Percentiles rank a stretch among this genome's conserved stretches.
phyloP scores from a whole-genome alignment of 768 basidiomycete genomes.

The Cubamyces sp. region DNA sequence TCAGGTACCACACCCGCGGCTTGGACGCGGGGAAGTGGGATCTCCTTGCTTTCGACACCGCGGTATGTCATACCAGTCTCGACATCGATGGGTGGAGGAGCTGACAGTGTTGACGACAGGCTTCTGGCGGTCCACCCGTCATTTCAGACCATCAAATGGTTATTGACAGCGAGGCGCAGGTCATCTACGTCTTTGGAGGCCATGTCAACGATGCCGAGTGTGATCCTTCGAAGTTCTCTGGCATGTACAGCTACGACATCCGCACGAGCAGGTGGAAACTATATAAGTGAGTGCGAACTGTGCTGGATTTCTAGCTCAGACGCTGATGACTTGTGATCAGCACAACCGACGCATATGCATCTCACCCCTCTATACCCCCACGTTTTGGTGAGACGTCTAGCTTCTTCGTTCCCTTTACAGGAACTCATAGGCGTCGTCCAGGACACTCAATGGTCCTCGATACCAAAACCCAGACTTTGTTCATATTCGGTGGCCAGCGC shows the following conservation, averaged over 20 bases:
- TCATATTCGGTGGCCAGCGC: conserved; percentile 76
- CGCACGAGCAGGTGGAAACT: conserved; percentile 66
- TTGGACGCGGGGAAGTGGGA: conserved; percentile 72
- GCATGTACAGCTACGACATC: conserved; percentile 74
- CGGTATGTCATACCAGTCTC: conserved; percentile 45
- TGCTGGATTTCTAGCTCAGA: neutral
- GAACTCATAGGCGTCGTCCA: conserved; percentile 28
- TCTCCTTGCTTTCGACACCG: conserved; percentile 65
- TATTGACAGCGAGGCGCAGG: conserved; percentile 71
- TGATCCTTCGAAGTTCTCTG: conserved; percentile 64
- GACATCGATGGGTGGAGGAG: neutral
- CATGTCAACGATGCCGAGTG: conserved; percentile 69
- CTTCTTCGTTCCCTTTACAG: neutral
- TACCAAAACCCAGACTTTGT: conserved; percentile 56
- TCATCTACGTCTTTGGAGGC: conserved; percentile 78
- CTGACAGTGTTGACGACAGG: conserved; percentile 39
- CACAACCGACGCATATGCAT: conserved; percentile 30
- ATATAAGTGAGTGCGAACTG: conserved; percentile 57
- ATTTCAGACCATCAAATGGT: conserved; percentile 84
- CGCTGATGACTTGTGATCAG: conserved; percentile 18
- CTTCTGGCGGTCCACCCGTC: conserved; percentile 69
- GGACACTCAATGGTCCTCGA: conserved; percentile 87
- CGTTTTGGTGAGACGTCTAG: conserved; percentile 54
- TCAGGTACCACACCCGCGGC: conserved; percentile 71
- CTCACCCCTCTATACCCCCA: conserved; percentile 52